phyloP scores from a whole-genome alignment of 1,139 yeast species.

The Magnusiomyces tetraspermus region DNA sequence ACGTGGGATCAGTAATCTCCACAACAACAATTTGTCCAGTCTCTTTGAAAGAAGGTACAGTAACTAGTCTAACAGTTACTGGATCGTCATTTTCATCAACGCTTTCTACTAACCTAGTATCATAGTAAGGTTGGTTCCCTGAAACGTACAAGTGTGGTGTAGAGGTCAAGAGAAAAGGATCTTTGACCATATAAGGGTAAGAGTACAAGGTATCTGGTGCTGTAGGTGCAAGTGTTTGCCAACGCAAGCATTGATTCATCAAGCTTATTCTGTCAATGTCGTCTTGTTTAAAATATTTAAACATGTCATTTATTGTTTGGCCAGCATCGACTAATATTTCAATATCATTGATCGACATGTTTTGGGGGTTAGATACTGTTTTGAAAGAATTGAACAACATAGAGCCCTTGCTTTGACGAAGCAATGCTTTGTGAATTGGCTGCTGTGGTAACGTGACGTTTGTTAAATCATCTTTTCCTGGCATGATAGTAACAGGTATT shows the following conservation, averaged over 20 bases:
- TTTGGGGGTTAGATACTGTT: constrained; percentile 65
- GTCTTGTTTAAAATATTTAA: constrained; percentile 42
- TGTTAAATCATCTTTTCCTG: constrained; percentile 79
- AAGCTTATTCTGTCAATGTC: constrained; percentile 39
- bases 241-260: constrained; percentile 58
- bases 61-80: constrained; percentile 42
- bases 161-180: constrained; percentile 70
- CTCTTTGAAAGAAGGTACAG: constrained; percentile 59
- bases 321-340: constrained; percentile 70
- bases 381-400: constrained; percentile 31
- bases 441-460: constrained; percentile 84
- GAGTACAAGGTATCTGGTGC: constrained; percentile 80
- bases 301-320: constrained; percentile 71
- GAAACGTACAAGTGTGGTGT: constrained; percentile 81
- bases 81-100: constrained; percentile 29
- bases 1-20: constrained; percentile 38
- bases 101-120: constrained; percentile 33
- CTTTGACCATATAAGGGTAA: constrained; percentile 70
- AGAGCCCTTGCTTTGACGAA: constrained; percentile 35
- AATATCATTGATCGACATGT: constrained; percentile 49
- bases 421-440: constrained; percentile 68
- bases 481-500: constrained; percentile 67
- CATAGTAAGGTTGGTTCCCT: constrained; percentile 69
- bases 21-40: constrained; percentile 63
- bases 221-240: constrained; percentile 89